These are phyloP conservation scores for Mimosa pudica DNA, from an alignment of 306 rosid genomes.

Conservation along the genomic window DNA sequence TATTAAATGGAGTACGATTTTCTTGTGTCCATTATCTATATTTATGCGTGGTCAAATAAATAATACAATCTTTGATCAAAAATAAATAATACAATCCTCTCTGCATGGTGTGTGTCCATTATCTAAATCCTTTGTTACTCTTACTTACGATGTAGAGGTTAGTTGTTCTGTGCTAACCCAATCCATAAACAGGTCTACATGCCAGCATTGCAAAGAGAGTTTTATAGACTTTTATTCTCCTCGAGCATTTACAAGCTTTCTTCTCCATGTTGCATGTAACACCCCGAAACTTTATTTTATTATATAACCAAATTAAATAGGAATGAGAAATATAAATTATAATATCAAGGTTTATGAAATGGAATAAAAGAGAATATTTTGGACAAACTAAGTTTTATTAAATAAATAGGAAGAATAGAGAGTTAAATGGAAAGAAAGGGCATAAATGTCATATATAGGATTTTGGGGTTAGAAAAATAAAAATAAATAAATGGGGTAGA, in stretches of 20 bases:
- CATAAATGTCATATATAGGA: too few relatives aligned
- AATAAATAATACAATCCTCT: not conserved
- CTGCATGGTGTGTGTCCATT: too few relatives aligned
- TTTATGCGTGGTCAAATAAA: not conserved
- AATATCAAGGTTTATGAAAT: too few relatives aligned
- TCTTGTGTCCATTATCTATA: not conserved
- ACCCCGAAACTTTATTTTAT: too few relatives aligned
- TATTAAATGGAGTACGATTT: not conserved
- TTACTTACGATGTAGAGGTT: slow-evolving; percentile 10
- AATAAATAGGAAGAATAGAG: too few relatives aligned
- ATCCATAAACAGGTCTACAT: slow-evolving; percentile 43
- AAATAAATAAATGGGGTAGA: too few relatives aligned
- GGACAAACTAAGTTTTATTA: too few relatives aligned
- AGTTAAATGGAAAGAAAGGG: too few relatives aligned
- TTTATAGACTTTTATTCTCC: slow-evolving; percentile 37
- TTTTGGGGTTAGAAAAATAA: too few relatives aligned
- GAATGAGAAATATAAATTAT: too few relatives aligned
- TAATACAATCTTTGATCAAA: not conserved
- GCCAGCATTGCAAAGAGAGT: slow-evolving; percentile 33
- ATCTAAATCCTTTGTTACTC: not conserved
- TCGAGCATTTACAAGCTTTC: slow-evolving; percentile 37
- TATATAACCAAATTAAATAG: too few relatives aligned
- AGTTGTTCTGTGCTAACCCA: slow-evolving; percentile 20
- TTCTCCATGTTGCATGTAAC: slow-evolving; percentile 28
- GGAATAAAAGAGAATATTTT: too few relatives aligned